A percentile compares a stretch with the other conserved stretches of the same genome.
phyloP scores from a whole-genome alignment of 495 filamentous ascomycete genomes.

The Penicillium flavigenum region DNA sequence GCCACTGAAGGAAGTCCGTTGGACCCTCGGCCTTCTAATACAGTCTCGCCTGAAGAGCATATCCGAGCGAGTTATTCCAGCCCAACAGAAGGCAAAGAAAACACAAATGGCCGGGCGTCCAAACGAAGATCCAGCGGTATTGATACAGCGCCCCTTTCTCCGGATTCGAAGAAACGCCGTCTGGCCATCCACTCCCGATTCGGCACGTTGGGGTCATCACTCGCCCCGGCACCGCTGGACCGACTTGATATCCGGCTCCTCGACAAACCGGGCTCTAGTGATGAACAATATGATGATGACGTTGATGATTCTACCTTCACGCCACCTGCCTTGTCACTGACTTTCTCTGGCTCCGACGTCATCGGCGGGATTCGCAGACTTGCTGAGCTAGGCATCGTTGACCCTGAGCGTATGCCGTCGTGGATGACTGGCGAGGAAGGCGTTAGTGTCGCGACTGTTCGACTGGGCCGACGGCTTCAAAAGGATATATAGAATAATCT shows the following conservation, averaged over 20 bases:
- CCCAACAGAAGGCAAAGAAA: constrained; percentile 27
- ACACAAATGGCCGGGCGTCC: constrained; percentile 17
- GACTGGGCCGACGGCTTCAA: constrained; percentile 52
- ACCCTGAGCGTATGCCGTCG: constrained; percentile 75
- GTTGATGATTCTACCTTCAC: not conserved
- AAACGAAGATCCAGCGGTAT: constrained; percentile 6
- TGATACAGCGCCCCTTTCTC: constrained; percentile 57
- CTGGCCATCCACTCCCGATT: constrained; percentile 57
- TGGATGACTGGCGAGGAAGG: constrained; percentile 91
- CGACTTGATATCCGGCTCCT: constrained; percentile 37
- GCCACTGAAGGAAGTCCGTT: constrained; percentile 57
- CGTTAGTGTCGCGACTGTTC: constrained; percentile 68
- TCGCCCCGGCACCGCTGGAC: constrained; percentile 30
- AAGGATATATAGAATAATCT: constrained; percentile 21
- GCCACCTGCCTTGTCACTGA: constrained; percentile 52
- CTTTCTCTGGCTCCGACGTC: constrained; percentile 74
- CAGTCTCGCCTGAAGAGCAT: constrained; percentile 45
- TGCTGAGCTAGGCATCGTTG: constrained; percentile 69
- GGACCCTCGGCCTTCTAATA: constrained; percentile 47
- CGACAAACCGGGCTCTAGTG: constrained; percentile 23
- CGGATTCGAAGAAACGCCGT: constrained; percentile 55
- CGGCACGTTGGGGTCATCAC: constrained; percentile 33
- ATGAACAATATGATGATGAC: constrained; percentile 22
- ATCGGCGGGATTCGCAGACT: constrained; percentile 75
- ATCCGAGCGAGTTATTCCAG: constrained; percentile 21